These are phyloP conservation scores for Fusarium burgessii DNA, from an alignment of 2,329 filamentous ascomycete species.

Conservation along the genomic window DNA sequence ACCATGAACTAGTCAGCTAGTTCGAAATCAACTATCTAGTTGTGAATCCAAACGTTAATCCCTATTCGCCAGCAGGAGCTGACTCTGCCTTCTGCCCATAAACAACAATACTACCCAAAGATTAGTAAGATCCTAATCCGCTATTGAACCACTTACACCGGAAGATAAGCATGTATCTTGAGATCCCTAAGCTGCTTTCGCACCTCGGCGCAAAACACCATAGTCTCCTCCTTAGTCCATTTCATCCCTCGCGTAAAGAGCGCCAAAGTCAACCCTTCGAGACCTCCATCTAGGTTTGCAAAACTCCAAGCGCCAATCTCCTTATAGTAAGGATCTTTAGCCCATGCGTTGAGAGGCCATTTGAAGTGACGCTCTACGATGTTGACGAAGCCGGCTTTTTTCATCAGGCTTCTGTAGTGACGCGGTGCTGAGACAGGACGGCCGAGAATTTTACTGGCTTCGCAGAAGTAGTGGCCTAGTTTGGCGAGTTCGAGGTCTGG, in stretches of 20 bases:
- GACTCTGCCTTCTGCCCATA: conserved; percentile 11
- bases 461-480: neutral
- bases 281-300: neutral
- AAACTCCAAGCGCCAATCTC: neutral
- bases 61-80: neutral
- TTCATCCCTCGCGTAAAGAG: neutral
- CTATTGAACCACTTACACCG: neutral
- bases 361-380: neutral
- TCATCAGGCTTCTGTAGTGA: neutral
- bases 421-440: neutral
- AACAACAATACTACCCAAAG: neutral
- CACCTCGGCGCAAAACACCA: neutral
- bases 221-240: neutral
- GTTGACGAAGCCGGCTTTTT: neutral
- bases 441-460: neutral
- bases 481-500: neutral
- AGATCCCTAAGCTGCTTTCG: neutral
- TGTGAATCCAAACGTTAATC: neutral
- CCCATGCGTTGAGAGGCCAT: neutral
- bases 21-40: neutral
- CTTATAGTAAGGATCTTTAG: neutral
- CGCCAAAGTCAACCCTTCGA: neutral
- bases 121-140: neutral
- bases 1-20: rapidly evolving
- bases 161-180: neutral